Evolutionary conservation across 2,329 filamentous ascomycete genomes (phyloP), one percentile per base, ranked within the genome.

Genomic region (Nigrospora sphaerica): DNA sequence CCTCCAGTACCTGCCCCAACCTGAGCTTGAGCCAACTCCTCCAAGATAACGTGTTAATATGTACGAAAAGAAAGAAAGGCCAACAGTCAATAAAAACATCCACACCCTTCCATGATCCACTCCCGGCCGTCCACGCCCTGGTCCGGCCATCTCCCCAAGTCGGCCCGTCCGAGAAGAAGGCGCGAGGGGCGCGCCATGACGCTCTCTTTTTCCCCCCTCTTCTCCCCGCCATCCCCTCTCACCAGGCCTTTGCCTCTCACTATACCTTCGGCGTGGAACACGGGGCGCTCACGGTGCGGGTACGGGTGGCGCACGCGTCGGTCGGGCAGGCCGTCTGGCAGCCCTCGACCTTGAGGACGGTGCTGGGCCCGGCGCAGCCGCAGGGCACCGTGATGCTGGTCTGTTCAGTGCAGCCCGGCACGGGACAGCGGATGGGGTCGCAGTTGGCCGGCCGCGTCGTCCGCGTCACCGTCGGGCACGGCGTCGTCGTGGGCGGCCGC

Each of bases 401-500:
- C 44, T 61, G 45, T 6, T 54, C 48, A 11, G 57, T 59, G 55
- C 65, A 68, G 3, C 56, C 63, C 13, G 64, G 65, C 35, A 66
- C 57, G 1, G 64, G 63, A 55, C 64, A 67, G 31, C 58, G 59
- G 40, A 68, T 55, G 6, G 58, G 53, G 9, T 53, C 35, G 53
- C 65, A 68, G 45, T 54, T 56, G 44, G 47, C 54, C 6, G 65
- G 65, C 40, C 56, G 57, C 13, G 62, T 66, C 14, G 60, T 64
- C 46, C 54, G 52, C 17, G 61, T 66, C 32, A 66, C 56, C 2
- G 59, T 65, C 28, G 63, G 64, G 53, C 63, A 67, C 14, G 58
- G 54, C 12, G 48, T 46, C 18, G 45, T 48, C 33, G 47, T 49
- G 12, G 19, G 48, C 47, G 40, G 40, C 38, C 41, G 32, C 6